phyloP scores from a whole-genome alignment of 2,329 filamentous ascomycete species.

The Akanthomyces uredinophilus region DNA sequence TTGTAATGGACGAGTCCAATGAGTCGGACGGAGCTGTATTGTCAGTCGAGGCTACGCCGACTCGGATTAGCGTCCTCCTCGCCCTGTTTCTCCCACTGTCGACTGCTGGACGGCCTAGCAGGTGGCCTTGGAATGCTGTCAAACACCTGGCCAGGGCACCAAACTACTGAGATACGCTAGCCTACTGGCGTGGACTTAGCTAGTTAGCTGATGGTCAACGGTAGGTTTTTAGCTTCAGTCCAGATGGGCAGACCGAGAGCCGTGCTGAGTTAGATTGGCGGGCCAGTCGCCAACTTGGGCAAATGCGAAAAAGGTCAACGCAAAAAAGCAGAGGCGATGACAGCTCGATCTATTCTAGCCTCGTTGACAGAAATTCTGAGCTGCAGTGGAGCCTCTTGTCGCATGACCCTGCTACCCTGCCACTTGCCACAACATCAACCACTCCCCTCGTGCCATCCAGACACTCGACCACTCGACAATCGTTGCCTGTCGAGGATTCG shows the following conservation, averaged over 20 bases:
- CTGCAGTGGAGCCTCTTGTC: neutral
- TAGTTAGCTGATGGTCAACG: neutral
- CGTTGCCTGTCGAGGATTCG: neutral
- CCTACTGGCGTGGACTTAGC: neutral
- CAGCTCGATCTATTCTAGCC: neutral
- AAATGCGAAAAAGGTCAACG: neutral
- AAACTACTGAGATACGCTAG: neutral
- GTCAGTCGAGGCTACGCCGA: slow-evolving; percentile 8
- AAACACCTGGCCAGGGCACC: neutral
- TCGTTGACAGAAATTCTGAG: neutral
- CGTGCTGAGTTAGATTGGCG: neutral
- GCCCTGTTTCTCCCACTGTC: neutral
- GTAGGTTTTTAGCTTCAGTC: neutral
- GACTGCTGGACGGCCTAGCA: neutral
- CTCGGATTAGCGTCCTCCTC: slow-evolving; percentile 3
- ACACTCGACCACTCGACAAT: neutral
- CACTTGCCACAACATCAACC: neutral
- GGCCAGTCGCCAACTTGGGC: neutral
- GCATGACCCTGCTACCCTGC: neutral
- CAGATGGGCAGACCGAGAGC: neutral
- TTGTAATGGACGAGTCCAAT: neutral
- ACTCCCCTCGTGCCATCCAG: too few species aligned
- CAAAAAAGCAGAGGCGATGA: neutral
- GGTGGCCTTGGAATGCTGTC: neutral
- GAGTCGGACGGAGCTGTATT: neutral